phyloP scores from a whole-genome alignment of 805 yeast genomes.

The Scheffersomyces stipitis region DNA sequence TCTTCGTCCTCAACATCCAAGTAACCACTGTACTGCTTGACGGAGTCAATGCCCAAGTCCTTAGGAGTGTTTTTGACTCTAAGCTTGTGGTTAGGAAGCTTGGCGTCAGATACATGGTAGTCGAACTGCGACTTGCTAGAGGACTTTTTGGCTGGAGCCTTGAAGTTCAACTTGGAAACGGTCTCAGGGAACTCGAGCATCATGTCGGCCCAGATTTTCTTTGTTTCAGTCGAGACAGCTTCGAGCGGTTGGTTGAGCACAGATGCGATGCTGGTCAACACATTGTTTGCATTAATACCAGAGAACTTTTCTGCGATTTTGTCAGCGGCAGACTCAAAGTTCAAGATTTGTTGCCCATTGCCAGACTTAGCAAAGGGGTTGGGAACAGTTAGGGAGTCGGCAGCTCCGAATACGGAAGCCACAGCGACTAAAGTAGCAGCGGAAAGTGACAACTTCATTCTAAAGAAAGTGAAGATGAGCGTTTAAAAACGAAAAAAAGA shows the following conservation, averaged over 20 bases:
- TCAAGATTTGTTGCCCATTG: conserved; percentile 19
- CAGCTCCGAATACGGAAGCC: conserved; percentile 13
- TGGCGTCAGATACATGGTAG: conserved; percentile 38
- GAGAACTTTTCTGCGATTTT: no score
- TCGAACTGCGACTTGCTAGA: conserved; percentile 23
- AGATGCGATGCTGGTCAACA: conserved; percentile 49
- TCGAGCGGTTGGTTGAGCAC: conserved; percentile 53
- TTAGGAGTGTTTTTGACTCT: conserved; percentile 63
- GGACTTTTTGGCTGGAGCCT: conserved; percentile 46
- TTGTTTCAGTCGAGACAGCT: conserved; percentile 48
- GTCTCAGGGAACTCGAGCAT: conserved; percentile 59
- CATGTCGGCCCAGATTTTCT: conserved; percentile 63
- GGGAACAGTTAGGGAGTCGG: conserved; percentile 23
- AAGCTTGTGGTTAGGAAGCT: conserved; percentile 51
- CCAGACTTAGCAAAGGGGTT: conserved; percentile 18
- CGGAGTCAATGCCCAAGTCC: conserved; percentile 74
- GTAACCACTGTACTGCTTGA: conserved; percentile 83
- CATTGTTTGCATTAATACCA: conserved; percentile 16
- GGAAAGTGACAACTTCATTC: conserved; percentile 21
- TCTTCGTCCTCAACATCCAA: conserved; percentile 79
- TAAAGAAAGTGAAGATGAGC: no score
- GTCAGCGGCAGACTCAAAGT: conserved; percentile 10
- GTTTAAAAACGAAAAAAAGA: no score
- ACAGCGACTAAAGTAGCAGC: conserved; percentile 16
- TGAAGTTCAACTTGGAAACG: conserved; percentile 47